A percentile compares a stretch with the other conserved stretches of the same genome.
phyloP scores from a whole-genome alignment of 306 rosid species.

The Malus orientalis region DNA sequence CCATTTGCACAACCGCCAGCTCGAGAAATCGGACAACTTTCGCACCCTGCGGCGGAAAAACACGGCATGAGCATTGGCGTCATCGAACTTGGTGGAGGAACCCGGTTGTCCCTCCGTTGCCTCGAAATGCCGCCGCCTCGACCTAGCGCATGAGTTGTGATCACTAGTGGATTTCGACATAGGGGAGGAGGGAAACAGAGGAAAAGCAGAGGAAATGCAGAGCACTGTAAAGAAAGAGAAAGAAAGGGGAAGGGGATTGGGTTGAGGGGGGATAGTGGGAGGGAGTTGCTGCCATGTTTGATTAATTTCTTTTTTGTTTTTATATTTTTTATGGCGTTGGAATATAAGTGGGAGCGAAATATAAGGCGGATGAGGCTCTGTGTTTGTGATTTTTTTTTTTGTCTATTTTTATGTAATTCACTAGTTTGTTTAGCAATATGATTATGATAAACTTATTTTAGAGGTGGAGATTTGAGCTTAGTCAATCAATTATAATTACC shows the following conservation, averaged over 20 bases:
- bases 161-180: slow-evolving; percentile 3
- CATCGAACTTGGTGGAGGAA: neutral
- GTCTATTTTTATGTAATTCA: neutral
- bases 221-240: neutral
- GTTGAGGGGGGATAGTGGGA: neutral
- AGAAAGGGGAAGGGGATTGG: neutral
- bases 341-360: slow-evolving; percentile 12
- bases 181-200: neutral
- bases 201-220: neutral
- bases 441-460: too few relatives aligned
- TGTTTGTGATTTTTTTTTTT: neutral
- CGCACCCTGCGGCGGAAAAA: neutral
- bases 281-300: neutral
- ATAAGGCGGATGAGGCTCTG: slow-evolving; percentile 36
- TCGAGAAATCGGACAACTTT: neutral
- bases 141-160: neutral
- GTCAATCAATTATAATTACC: too few relatives aligned
- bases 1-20: slow-evolving; percentile 4
- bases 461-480: too few relatives aligned
- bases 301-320: slow-evolving; percentile 12
- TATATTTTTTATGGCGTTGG: neutral
- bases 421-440: too few relatives aligned
- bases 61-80: neutral
- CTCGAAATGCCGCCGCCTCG: slow-evolving; percentile 24
- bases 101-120: neutral